Percentiles rank a stretch among this genome's conserved stretches.
Evolutionary conservation across 495 filamentous ascomycete genomes (phyloP).

Genomic region (Cetradonia linearis): DNA sequence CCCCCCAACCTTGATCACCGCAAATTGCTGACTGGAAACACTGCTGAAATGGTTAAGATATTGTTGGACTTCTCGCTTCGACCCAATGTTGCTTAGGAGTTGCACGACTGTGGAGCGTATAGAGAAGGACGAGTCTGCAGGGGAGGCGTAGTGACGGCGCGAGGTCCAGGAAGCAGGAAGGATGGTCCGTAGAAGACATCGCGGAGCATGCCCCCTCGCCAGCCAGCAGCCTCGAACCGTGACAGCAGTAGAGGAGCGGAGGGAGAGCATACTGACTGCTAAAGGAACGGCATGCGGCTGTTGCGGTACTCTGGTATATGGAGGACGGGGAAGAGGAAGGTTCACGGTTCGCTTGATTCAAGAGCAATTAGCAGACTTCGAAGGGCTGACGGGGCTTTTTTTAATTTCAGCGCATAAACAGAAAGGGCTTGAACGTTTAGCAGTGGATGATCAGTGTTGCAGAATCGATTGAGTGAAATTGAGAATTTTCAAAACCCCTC

Average conservation of each 20-base stretch:
- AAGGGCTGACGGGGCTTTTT: background rate
- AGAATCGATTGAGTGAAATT: background rate
- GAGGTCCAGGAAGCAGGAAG: conserved; percentile 12
- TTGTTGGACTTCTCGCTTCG: conserved; percentile 94
- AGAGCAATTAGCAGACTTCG: background rate
- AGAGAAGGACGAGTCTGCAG: conserved; percentile 38
- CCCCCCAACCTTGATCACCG: conserved; percentile 97
- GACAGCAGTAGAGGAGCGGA: conserved; percentile 18
- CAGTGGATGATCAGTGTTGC: background rate
- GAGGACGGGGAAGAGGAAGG: background rate
- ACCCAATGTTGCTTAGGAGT: conserved; percentile 89
- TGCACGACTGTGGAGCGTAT: conserved; percentile 89
- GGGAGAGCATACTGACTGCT: conserved; percentile 15
- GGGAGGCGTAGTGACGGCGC: conserved; percentile 38
- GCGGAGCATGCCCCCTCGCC: conserved; percentile 4
- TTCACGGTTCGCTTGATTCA: background rate
- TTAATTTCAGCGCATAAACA: background rate
- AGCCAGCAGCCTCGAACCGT: conserved; percentile 15
- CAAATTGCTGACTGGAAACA: conserved; percentile 5
- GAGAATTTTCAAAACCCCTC: conserved; percentile 3
- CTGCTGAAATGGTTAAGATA: conserved; percentile 82
- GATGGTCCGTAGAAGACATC: background rate
- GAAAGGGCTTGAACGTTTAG: background rate
- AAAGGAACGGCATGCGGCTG: conserved; percentile 9
- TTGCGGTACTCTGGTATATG: background rate